phyloP scores from a whole-genome alignment of 169 alveolate species.

The Babesia bovis region DNA sequence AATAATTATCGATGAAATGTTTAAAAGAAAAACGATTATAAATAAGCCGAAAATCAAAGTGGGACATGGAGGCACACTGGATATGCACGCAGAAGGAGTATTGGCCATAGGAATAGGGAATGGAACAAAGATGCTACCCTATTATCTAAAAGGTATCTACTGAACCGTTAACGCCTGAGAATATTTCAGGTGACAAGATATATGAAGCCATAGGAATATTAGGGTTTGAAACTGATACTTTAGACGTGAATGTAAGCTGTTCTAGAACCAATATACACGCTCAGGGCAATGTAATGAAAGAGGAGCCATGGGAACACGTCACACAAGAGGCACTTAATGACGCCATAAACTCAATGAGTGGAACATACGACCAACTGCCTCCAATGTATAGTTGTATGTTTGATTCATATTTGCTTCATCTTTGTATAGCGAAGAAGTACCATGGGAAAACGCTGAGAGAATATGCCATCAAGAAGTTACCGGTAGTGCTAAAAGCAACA shows the following conservation, averaged over 20 bases:
- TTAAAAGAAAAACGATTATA: background rate
- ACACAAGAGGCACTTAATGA: constrained; percentile 34
- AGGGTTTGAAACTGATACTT: constrained; percentile 76
- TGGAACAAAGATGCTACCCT: constrained; percentile 65
- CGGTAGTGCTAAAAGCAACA: constrained; percentile 45
- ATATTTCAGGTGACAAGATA: constrained; percentile 61
- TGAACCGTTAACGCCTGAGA: background rate
- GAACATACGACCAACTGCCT: constrained; percentile 48
- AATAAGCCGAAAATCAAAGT: constrained; percentile 53
- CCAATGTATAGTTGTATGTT: constrained; percentile 47
- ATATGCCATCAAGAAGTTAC: constrained; percentile 62
- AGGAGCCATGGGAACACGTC: constrained; percentile 57
- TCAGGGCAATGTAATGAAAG: constrained; percentile 46
- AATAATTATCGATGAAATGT: constrained; percentile 16
- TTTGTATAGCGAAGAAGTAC: constrained; percentile 64
- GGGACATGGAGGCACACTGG: constrained; percentile 83
- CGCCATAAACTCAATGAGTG: constrained; percentile 44
- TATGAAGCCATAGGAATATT: constrained; percentile 66
- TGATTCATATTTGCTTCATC: background rate
- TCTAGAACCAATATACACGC: background rate
- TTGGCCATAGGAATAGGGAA: constrained; percentile 72
- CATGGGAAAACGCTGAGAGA: constrained; percentile 65
- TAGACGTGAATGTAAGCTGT: constrained; percentile 52
- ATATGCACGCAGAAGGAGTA: constrained; percentile 74
- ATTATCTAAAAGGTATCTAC: constrained; percentile 59